phyloP scores from a whole-genome alignment of 2,329 filamentous ascomycete species.

The Penicillium olsonii region DNA sequence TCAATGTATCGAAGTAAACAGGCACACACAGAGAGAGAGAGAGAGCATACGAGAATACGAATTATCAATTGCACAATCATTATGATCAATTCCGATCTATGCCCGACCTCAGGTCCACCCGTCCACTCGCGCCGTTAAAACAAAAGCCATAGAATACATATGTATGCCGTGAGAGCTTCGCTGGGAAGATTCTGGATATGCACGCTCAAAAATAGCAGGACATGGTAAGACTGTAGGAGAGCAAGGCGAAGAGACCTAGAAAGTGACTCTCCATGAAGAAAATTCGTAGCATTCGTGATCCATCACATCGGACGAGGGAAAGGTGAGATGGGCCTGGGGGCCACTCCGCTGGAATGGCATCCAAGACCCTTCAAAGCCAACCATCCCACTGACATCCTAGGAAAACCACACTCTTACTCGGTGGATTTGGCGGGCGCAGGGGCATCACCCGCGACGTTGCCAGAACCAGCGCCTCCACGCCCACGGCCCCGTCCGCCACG shows the following conservation, averaged over 20 bases:
- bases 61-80: slow-evolving; percentile 4
- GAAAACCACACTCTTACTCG: slow-evolving; percentile 5
- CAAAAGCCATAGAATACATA: slow-evolving; percentile 26
- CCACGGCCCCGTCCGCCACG: slow-evolving; percentile 38
- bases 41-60: too few species aligned
- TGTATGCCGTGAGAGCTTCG: slow-evolving; percentile 16
- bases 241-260: slow-evolving; percentile 12
- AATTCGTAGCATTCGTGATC: slow-evolving; percentile 41
- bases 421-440: slow-evolving; percentile 13
- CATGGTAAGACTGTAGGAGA: slow-evolving; percentile 31
- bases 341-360: slow-evolving; percentile 2
- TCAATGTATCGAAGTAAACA: too few species aligned
- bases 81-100: slow-evolving; percentile 16
- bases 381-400: neutral
- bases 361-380: neutral
- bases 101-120: slow-evolving; percentile 11
- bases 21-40: too few species aligned
- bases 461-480: slow-evolving; percentile 28
- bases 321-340: slow-evolving; percentile 14
- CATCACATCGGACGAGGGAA: slow-evolving; percentile 30
- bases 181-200: slow-evolving; percentile 31
- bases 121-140: slow-evolving; percentile 18
- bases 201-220: slow-evolving; percentile 40
- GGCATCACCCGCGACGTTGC: slow-evolving; percentile 10
- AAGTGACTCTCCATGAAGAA: slow-evolving; percentile 24